Percentiles rank a stretch among this genome's conserved stretches.
phyloP scores from a whole-genome alignment of 1,284 basidiomycete species.

The Leucoagaricus sp. region DNA sequence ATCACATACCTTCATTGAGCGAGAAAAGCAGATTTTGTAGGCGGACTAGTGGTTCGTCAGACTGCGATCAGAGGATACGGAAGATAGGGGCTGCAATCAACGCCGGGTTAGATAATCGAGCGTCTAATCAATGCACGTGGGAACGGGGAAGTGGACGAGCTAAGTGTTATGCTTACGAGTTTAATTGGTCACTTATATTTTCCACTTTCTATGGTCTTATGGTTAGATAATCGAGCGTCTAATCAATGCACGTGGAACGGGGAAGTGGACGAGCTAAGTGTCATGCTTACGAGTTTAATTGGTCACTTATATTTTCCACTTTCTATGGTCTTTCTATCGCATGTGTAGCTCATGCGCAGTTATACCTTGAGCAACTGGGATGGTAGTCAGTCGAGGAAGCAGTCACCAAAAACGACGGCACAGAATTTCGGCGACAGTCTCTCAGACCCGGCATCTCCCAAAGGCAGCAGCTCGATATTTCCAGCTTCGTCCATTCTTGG shows the following conservation, averaged over 20 bases:
- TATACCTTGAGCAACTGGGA: conserved; percentile 11
- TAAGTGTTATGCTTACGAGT: background rate
- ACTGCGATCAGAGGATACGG: background rate
- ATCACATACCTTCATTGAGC: no score
- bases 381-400: background rate
- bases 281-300: background rate
- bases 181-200: background rate
- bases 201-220: conserved; percentile 5
- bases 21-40: no score
- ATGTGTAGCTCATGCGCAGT: conserved; percentile 9
- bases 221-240: background rate
- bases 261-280: background rate
- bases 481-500: background rate
- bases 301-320: background rate
- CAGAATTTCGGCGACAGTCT: background rate
- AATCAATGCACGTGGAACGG: conserved; percentile 5
- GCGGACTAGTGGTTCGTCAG: no score
- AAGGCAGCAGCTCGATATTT: background rate
- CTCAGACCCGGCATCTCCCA: background rate
- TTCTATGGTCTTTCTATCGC: conserved; percentile 5
- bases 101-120: background rate
- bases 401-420: background rate
- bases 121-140: conserved; percentile 8
- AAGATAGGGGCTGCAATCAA: background rate
- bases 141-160: background rate